These are phyloP conservation scores for Xylaria sp. DNA, from an alignment of 2,329 filamentous ascomycete species.

Conservation along the genomic window DNA sequence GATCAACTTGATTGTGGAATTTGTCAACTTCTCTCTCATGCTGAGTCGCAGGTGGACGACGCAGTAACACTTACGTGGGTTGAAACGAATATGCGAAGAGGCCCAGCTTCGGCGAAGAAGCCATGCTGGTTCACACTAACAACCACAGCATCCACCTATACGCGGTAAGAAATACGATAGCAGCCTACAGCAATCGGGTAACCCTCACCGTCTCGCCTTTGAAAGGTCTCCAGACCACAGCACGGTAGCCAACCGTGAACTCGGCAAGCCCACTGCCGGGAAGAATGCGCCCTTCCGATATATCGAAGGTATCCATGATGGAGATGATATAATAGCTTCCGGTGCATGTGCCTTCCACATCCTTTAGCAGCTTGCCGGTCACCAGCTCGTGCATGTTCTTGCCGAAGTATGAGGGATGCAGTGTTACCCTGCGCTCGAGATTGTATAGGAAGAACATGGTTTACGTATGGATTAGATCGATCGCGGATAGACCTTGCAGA, in stretches of 20 bases:
- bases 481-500: neutral
- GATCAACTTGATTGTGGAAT: slow-evolving; percentile 71
- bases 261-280: slow-evolving; percentile 91
- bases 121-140: slow-evolving; percentile 89
- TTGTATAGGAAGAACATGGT: slow-evolving; percentile 98
- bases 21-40: slow-evolving; percentile 34
- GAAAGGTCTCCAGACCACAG: slow-evolving; percentile 97
- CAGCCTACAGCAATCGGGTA: slow-evolving; percentile 19
- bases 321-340: slow-evolving; percentile 98
- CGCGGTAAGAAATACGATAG: slow-evolving; percentile 34
- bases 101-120: slow-evolving; percentile 86
- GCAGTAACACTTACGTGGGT: slow-evolving; percentile 66
- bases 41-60: neutral
- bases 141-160: slow-evolving; percentile 90
- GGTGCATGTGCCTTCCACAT: slow-evolving; percentile 94
- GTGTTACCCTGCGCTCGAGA: slow-evolving; percentile 89
- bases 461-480: slow-evolving; percentile 21
- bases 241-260: slow-evolving; percentile 93
- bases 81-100: slow-evolving; percentile 78
- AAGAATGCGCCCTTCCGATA: slow-evolving; percentile 90
- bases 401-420: slow-evolving; percentile 97
- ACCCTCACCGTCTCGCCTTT: slow-evolving; percentile 90
- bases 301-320: slow-evolving; percentile 95
- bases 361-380: slow-evolving; percentile 84
- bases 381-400: slow-evolving; percentile 92